These are phyloP conservation scores for Kalmusia sp. DNA, from an alignment of 2,329 filamentous ascomycete genomes.

Conservation along the genomic window DNA sequence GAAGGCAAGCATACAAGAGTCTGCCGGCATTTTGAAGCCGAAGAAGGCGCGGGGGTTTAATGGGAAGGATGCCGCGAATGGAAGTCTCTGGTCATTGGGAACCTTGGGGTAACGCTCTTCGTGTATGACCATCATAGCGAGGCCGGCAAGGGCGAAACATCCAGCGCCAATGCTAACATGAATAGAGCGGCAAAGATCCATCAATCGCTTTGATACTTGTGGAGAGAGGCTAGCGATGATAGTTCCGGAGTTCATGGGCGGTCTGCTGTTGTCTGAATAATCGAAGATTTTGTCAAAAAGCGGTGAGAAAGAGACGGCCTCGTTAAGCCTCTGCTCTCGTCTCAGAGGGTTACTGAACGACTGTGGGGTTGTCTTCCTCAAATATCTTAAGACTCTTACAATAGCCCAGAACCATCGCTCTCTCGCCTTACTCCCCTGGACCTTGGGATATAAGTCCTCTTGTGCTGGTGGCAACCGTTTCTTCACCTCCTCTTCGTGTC, in stretches of 20 bases:
- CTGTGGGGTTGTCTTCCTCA: conserved; percentile 46
- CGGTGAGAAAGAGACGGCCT: conserved; percentile 31
- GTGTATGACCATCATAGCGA: conserved; percentile 56
- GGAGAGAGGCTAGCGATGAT: conserved; percentile 40
- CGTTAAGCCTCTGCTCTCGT: conserved; percentile 23
- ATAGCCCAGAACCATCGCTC: conserved; percentile 58
- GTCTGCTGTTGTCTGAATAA: conserved; percentile 40
- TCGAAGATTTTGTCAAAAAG: conserved; percentile 47
- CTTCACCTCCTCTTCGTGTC: conserved; percentile 24
- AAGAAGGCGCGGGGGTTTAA: conserved; percentile 56
- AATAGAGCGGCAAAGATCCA: conserved; percentile 47
- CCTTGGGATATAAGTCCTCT: conserved; percentile 54
- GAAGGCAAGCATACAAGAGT: conserved; percentile 57
- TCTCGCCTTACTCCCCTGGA: conserved; percentile 46
- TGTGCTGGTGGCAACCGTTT: conserved; percentile 51
- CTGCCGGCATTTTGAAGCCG: conserved; percentile 43
- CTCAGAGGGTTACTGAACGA: conserved; percentile 53
- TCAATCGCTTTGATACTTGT: conserved; percentile 42
- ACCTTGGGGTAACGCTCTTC: conserved; percentile 40
- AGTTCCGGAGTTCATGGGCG: conserved; percentile 47
- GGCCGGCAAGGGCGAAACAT: conserved; percentile 54
- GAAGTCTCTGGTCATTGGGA: conserved; percentile 33
- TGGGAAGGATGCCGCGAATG: conserved; percentile 55
- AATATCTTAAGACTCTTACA: conserved; percentile 52
- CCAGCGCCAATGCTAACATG: conserved; percentile 52